Percentiles rank a stretch among this genome's conserved stretches.
phyloP scores from a whole-genome alignment of 805 yeast genomes.

The Pichia heedii region DNA sequence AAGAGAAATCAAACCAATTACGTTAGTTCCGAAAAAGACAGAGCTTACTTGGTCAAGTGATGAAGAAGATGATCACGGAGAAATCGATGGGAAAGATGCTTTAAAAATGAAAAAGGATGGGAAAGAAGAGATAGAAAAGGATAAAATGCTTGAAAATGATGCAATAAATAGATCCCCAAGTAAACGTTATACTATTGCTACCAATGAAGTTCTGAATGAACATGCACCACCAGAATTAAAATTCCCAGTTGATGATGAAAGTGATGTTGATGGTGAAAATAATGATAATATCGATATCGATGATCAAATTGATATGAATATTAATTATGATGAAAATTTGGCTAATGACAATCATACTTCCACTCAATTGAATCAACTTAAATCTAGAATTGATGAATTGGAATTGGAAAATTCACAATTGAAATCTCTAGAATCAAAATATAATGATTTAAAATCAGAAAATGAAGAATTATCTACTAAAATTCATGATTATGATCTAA shows the following conservation, averaged over 20 bases:
- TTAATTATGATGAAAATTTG: background rate
- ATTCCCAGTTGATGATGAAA: conserved; percentile 10
- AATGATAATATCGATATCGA: background rate
- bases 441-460: conserved; percentile 1
- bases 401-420: conserved; percentile 8
- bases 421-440: background rate
- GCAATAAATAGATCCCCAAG: conserved; percentile 11
- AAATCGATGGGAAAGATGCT: conserved; percentile 2
- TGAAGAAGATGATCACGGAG: conserved; percentile 51
- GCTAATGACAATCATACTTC: background rate
- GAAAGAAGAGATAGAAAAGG: background rate
- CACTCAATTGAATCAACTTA: background rate
- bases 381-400: background rate
- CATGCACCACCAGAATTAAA: conserved; percentile 9
- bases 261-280: background rate
- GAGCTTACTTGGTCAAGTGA: conserved; percentile 84
- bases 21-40: conserved; percentile 79
- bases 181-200: conserved; percentile 8
- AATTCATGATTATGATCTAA: conserved; percentile 2
- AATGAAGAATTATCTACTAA: conserved; percentile 3
- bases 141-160: background rate
- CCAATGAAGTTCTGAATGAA: conserved; percentile 9
- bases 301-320: background rate
- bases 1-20: conserved; percentile 42
- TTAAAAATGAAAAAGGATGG: background rate